Conservation (phyloP, 2,329 filamentous ascomycete species). For the Dactylellina haptotyla region DNA sequence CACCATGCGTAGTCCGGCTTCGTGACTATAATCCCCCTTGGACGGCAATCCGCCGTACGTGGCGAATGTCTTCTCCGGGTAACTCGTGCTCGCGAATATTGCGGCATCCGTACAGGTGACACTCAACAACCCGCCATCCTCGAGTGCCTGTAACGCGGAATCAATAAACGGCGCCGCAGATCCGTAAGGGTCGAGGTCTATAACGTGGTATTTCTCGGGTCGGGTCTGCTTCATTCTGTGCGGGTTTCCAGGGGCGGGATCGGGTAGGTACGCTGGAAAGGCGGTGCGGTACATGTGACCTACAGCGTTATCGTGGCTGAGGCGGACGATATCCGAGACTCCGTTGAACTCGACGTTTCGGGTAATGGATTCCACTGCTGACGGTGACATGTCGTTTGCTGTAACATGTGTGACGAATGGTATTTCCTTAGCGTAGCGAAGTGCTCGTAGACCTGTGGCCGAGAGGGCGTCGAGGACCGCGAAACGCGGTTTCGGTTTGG, state of each 20-base stretch:
- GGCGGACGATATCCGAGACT: conserved; percentile 62
- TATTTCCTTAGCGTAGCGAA: conserved; percentile 91
- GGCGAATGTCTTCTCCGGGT: conserved; percentile 91
- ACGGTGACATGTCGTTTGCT: conserved; percentile 85
- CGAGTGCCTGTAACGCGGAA: conserved; percentile 79
- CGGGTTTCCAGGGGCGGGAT: conserved; percentile 29
- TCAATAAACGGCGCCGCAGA: conserved; percentile 93
- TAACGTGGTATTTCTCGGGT: conserved; percentile 81
- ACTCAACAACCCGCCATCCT: conserved; percentile 90
- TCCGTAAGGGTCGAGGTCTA: conserved; percentile 96
- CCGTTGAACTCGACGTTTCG: conserved; percentile 86
- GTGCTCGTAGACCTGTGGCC: conserved; percentile 86
- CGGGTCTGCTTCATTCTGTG: neutral
- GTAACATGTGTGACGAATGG: conserved; percentile 83
- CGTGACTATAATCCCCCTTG: conserved; percentile 86
- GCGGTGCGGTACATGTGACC: conserved; percentile 79
- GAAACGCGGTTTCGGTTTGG: conserved; percentile 65
- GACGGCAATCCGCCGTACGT: conserved; percentile 91
- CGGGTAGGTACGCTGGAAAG: conserved; percentile 17
- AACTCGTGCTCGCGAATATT: conserved; percentile 92
- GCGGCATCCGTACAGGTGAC: conserved; percentile 97
- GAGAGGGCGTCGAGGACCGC: conserved; percentile 95
- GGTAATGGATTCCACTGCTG: conserved; percentile 81
- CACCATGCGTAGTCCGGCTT: conserved; percentile 86
- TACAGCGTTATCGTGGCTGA: conserved; percentile 74